Base-by-base conservation (phyloP, 78 protist species). In the Acrasis kona region DNA sequence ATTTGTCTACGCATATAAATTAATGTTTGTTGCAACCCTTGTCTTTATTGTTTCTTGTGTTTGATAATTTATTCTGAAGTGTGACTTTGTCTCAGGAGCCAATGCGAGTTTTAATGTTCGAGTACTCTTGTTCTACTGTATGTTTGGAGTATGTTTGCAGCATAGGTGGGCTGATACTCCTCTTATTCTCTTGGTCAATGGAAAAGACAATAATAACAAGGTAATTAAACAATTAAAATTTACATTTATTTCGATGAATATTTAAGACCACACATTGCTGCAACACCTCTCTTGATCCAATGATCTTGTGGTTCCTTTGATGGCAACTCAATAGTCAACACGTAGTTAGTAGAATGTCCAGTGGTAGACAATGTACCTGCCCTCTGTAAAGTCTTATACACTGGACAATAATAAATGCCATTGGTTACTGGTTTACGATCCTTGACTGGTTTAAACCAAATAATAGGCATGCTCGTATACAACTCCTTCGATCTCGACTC, bases 401-500 rank as follows among this genome's bases (percentile, higher is more conserved):
- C 75, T 0, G 95, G 95, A 81, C 95, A 87, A 35, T 2, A 10
- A 80, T 83, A 92, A 10, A 64, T 36, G n/a, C n/a, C n/a, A 0
- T 0, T 1, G 12, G 29, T 35, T 0, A 85, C 78, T 50, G 7
- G 37, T 31, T 35, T 36, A 4, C 64, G 39, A 8, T 80, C 39
- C 35, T 29, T 32, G n/a, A 71, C 82, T 4, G 96, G 92, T 57
- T 39, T 0, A 39, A 88, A 39, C 77, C 84, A 86, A 2, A 77
- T 76, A 41, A 81, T 42, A 0, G 97, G 95, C 87, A 94, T 39
- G 19, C 35, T 27, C 19, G 76, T 68, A 80, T 65, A 91, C n/a
- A 94, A 86, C 83, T 91, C 92, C 78, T 88, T 86, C 1, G 98
- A 92, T 0, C 71, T 10, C 10, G 91, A 76, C 65, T 94, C 95